Percentiles rank a stretch among this genome's conserved stretches.
Conservation (phyloP, 2,329 filamentous ascomycete genomes). For the Cladophialophora bantiana region DNA sequence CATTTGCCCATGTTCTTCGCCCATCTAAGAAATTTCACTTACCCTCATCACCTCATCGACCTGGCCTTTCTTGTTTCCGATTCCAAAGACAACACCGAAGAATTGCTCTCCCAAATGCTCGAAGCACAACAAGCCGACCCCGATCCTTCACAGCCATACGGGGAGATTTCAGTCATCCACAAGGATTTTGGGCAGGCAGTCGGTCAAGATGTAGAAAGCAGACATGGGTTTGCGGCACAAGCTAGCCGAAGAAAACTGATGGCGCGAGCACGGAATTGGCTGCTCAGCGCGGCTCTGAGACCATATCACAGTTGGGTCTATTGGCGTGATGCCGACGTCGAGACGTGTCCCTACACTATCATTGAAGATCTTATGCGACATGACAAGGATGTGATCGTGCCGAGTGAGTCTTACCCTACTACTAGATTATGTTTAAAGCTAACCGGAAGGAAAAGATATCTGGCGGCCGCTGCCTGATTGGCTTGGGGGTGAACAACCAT, state of each 20-base stretch:
- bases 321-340: slow-evolving; percentile 98
- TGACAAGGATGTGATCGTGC: slow-evolving; percentile 98
- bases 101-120: slow-evolving; percentile 76
- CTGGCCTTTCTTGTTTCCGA: slow-evolving; percentile 96
- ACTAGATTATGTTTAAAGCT: slow-evolving; percentile 10
- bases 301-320: slow-evolving; percentile 99
- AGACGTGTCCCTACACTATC: slow-evolving; percentile 96
- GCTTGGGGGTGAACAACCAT: slow-evolving; percentile 97
- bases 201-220: slow-evolving; percentile 95
- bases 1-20: slow-evolving; percentile 98
- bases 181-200: slow-evolving; percentile 99
- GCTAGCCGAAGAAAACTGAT: slow-evolving; percentile 93
- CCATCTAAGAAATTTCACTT: slow-evolving; percentile 95
- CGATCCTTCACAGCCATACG: slow-evolving; percentile 82
- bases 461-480: slow-evolving; percentile 99
- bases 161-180: slow-evolving; percentile 96
- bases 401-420: slow-evolving; percentile 73
- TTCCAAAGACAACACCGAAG: slow-evolving; percentile 88
- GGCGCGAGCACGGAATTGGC: slow-evolving; percentile 97
- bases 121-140: slow-evolving; percentile 79
- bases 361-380: slow-evolving; percentile 98
- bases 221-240: slow-evolving; percentile 96
- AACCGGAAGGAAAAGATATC: slow-evolving; percentile 68
- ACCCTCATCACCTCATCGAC: slow-evolving; percentile 95
- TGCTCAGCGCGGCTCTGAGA: slow-evolving; percentile 87